phyloP scores from a whole-genome alignment of 495 filamentous ascomycete species.

The Aspergillus saccharolyticus region DNA sequence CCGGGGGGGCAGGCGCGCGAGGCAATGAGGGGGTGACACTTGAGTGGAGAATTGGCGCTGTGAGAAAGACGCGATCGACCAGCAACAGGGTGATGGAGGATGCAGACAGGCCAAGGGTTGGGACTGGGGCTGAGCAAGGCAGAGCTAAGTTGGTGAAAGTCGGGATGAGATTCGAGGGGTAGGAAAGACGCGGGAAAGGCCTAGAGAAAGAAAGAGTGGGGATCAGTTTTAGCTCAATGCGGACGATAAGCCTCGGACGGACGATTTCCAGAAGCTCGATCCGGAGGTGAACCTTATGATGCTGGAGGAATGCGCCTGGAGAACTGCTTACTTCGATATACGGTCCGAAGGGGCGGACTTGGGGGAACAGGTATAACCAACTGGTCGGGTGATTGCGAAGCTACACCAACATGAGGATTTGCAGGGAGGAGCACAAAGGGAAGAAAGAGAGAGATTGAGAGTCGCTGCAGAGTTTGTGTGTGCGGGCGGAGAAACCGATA shows the following conservation, averaged over 20 bases:
- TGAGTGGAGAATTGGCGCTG: slow-evolving; percentile 5
- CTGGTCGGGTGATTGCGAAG: background rate
- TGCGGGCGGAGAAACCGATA: background rate
- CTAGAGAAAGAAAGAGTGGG: slow-evolving; percentile 7
- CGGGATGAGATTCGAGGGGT: slow-evolving; percentile 7
- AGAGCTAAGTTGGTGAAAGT: slow-evolving; percentile 6
- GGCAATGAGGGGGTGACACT: background rate
- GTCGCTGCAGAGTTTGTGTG: background rate
- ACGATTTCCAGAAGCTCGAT: slow-evolving; percentile 3
- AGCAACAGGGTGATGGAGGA: background rate
- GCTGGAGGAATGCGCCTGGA: background rate
- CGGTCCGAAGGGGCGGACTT: background rate
- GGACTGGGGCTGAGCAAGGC: background rate
- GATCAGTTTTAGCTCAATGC: slow-evolving; percentile 13
- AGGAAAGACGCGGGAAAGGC: slow-evolving; percentile 6
- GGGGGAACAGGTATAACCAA: background rate
- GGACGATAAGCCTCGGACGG: slow-evolving; percentile 10
- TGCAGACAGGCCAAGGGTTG: background rate
- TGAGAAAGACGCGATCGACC: background rate
- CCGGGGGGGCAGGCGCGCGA: background rate
- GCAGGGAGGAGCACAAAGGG: background rate
- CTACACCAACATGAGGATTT: background rate
- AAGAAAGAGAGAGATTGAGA: background rate
- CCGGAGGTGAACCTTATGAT: background rate
- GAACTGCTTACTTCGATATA: background rate